Percentiles rank a stretch among this genome's conserved stretches.
phyloP scores from a whole-genome alignment of 176 grass and related monocot species.

The Bolboschoenus planiculmis region DNA sequence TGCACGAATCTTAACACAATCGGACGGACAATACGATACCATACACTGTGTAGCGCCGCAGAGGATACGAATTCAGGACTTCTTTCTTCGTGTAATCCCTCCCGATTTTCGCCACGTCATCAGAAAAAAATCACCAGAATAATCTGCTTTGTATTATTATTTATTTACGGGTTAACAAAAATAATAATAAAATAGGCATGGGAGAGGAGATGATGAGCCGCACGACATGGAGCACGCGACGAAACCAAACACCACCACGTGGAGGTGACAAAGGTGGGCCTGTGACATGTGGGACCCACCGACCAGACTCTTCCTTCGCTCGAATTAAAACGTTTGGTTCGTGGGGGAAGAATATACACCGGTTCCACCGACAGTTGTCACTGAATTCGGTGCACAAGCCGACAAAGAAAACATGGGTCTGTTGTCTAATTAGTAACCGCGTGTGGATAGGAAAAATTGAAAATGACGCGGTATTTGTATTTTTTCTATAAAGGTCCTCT shows the following conservation, averaged over 20 bases:
- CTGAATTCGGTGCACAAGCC: not conserved
- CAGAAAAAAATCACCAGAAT: not conserved
- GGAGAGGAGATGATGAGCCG: not conserved
- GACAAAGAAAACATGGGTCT: not conserved
- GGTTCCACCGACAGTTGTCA: not conserved
- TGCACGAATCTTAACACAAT: no score
- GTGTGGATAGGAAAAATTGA: not conserved
- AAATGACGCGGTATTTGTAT: not conserved
- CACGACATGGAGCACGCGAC: not conserved
- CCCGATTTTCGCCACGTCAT: not conserved
- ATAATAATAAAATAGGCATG: not conserved
- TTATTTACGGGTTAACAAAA: not conserved
- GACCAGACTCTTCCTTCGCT: not conserved
- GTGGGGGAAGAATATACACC: not conserved
- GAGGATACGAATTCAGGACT: no score
- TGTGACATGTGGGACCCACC: not conserved
- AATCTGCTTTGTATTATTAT: not conserved
- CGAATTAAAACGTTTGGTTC: not conserved
- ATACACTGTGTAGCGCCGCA: no score
- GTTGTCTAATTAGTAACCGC: not conserved
- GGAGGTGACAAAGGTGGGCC: not conserved
- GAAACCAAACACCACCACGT: not conserved
- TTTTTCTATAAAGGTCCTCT: no score
- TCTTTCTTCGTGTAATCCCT: no score
- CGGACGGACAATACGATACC: no score